phyloP scores from a whole-genome alignment of 257 asterid genomes.

The Plantago ovata region DNA sequence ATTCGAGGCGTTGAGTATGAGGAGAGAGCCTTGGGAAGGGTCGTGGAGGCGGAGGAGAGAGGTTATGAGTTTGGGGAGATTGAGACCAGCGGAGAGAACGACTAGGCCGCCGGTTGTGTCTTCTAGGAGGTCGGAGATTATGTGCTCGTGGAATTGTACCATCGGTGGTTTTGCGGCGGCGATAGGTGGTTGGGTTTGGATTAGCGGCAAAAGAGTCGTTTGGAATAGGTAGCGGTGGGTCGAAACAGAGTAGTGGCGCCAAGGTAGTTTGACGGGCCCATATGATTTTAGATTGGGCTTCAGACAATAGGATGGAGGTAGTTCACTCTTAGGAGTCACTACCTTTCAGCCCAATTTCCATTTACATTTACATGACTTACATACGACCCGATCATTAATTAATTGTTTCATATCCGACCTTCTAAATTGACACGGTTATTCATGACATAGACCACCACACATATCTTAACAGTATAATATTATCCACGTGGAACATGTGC shows the following conservation, averaged over 20 bases:
- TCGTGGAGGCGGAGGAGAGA: slow-evolving; percentile 80
- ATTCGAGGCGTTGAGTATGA: slow-evolving; percentile 74
- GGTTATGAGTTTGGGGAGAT: slow-evolving; percentile 68
- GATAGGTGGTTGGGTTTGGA: background rate
- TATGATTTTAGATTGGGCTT: background rate
- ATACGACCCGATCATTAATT: too few species aligned
- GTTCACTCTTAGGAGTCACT: too few species aligned
- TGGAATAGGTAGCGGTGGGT: background rate
- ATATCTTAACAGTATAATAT: too few species aligned
- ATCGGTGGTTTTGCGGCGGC: slow-evolving; percentile 17
- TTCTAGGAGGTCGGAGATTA: slow-evolving; percentile 73
- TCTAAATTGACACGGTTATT: too few species aligned
- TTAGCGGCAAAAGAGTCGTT: background rate
- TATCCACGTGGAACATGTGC: too few species aligned
- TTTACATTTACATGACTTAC: too few species aligned
- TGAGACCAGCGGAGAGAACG: slow-evolving; percentile 79
- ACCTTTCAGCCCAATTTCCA: background rate
- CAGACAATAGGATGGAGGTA: background rate
- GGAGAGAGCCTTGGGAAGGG: slow-evolving; percentile 68
- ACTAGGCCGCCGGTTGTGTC: slow-evolving; percentile 81
- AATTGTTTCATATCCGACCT: too few species aligned
- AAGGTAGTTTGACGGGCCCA: background rate
- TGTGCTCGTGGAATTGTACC: slow-evolving; percentile 84
- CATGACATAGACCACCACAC: too few species aligned
- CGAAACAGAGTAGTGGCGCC: background rate